Evolutionary conservation across 371 early-diverging fungal genomes (phyloP).

Genomic region (Mortierella sp.): DNA sequence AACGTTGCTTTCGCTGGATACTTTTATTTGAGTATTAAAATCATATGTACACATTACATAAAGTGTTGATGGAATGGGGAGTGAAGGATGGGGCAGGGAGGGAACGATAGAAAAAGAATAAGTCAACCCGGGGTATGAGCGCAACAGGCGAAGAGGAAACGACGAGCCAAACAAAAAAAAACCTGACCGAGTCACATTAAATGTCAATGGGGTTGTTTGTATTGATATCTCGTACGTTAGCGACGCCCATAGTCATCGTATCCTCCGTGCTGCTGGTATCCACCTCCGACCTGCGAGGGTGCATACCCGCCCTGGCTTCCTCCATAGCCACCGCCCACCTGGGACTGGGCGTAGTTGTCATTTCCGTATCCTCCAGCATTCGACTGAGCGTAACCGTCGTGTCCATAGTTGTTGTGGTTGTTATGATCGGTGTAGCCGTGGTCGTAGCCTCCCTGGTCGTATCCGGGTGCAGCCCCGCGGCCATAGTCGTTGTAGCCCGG

Average conservation of each 20-base stretch:
- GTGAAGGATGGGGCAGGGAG: not conserved
- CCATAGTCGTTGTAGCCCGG: conserved; percentile 22
- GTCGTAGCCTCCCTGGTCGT: conserved; percentile 31
- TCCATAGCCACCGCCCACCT: conserved; percentile 36
- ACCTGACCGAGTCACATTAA: not conserved
- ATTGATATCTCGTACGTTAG: not conserved
- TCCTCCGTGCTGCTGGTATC: conserved; percentile 43
- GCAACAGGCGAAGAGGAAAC: not conserved
- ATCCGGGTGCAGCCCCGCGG: conserved; percentile 12
- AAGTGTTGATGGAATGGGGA: not conserved
- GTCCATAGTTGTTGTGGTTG: conserved; percentile 1
- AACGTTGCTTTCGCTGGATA: not conserved
- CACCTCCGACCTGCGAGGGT: conserved; percentile 33
- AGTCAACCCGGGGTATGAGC: not conserved
- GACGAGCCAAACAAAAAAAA: not conserved
- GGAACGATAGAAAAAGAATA: not conserved
- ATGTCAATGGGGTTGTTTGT: not conserved
- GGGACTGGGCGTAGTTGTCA: conserved; percentile 24
- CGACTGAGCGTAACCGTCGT: conserved; percentile 22
- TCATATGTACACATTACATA: conserved; percentile 7
- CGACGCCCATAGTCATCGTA: conserved; percentile 34
- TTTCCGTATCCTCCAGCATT: conserved; percentile 35
- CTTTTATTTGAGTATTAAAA: not conserved
- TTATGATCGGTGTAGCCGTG: conserved; percentile 13
- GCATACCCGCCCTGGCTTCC: conserved; percentile 36